Base-by-base conservation (phyloP, 768 basidiomycete species). In the Ephemerocybe angulata region DNA sequence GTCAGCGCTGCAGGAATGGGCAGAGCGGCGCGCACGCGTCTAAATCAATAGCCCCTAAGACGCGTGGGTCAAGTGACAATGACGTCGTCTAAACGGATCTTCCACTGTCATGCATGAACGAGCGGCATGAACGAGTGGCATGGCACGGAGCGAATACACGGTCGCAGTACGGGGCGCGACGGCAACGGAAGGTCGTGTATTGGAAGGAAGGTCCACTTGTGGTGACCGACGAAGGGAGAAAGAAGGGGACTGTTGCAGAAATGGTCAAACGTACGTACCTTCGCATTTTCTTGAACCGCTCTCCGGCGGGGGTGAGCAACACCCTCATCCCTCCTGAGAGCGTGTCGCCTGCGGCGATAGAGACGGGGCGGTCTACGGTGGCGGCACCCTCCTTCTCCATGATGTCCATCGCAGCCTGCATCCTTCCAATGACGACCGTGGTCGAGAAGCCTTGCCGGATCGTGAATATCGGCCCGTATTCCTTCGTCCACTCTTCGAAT, bases 351-450 rank as follows among this genome's bases (percentile, higher is more conserved):
- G 79, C 84, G 1, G 84, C 76, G 41, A 86, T 81, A 12, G 71
- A 73, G 3, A 70, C 65, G 21, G 84, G 84, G 48, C 84, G 70
- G 60, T 85, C 84, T 0, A 76, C 78, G n/a, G 81, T 66, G 3
- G 72, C 58, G 3, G 79, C 76, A n/a, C 84, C 84, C 58, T 85
- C 81, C 50, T 80, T 81, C 62, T 86, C 84, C 83, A 86, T 81
- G 53, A 86, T 79, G 21, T 86, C 83, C 0, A 84, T 74, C 0
- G 84, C 83, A 33, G 82, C 83, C 65, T 84, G 65, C 48, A 80
- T 63, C 2, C 80, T 69, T 0, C 80, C 79, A 27, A 83, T 72
- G 43, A 85, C 71, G 53, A 81, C 65, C 41, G 74, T 70, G 10
- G 69, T 72, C 10, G 67, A 67, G 12, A 71, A 62, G 1, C 86